Percentiles rank a stretch among this genome's conserved stretches.
These are phyloP conservation scores for Hypoxylon sp. DNA, from an alignment of 2,329 filamentous ascomycete species.

Conservation along the genomic window DNA sequence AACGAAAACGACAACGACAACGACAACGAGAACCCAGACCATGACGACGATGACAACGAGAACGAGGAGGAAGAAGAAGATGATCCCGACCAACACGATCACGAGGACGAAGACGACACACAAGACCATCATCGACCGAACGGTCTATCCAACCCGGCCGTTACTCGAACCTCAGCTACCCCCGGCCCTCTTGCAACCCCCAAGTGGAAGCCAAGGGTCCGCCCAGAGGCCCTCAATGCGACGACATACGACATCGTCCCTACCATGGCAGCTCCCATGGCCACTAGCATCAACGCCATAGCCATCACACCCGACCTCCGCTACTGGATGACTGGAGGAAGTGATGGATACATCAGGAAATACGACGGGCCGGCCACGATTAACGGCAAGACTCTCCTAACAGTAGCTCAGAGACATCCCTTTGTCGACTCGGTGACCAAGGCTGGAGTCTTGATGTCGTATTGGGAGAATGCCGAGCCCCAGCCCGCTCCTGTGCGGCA, in stretches of 20 bases:
- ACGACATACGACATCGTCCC: conserved; percentile 93
- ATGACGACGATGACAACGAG: conserved; percentile 55
- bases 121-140: conserved; percentile 42
- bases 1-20: conserved; percentile 56
- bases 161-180: conserved; percentile 52
- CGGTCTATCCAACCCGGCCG: conserved; percentile 39
- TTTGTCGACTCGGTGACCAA: conserved; percentile 98
- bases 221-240: conserved; percentile 83
- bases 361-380: conserved; percentile 96
- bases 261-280: conserved; percentile 95
- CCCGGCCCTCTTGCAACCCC: conserved; percentile 52
- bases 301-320: conserved; percentile 93
- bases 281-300: conserved; percentile 94
- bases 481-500: conserved; percentile 56
- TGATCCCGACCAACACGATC: conserved; percentile 54
- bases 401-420: conserved; percentile 93
- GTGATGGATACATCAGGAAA: conserved; percentile 95
- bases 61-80: conserved; percentile 57
- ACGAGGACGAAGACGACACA: conserved; percentile 53
- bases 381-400: conserved; percentile 92
- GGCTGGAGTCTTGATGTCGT: conserved; percentile 92
- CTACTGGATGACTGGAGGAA: conserved; percentile 94
- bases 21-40: conserved; percentile 53
- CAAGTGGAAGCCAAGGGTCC: conserved; percentile 71
- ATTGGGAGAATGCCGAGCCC: conserved; percentile 97